phyloP scores from a whole-genome alignment of 164 flowering plant species.

The Kingdonia uniflora region DNA sequence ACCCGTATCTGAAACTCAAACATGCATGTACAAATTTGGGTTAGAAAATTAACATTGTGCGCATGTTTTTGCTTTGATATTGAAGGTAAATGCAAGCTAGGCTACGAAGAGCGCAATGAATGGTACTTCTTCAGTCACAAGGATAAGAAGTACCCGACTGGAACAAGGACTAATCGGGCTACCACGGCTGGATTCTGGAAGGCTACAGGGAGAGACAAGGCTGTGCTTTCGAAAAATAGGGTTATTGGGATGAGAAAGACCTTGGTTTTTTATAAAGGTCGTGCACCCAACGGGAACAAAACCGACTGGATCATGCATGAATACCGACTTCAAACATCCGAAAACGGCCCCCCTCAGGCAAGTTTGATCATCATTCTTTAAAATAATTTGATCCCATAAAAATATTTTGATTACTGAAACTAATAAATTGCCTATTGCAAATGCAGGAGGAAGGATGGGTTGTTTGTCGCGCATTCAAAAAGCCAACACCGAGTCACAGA shows the following conservation, averaged over 20 bases:
- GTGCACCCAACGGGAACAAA: slow-evolving; percentile 72
- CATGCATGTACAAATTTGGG: neutral
- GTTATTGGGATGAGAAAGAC: slow-evolving; percentile 80
- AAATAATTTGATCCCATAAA: neutral
- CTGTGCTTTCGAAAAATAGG: slow-evolving; percentile 47
- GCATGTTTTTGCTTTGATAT: neutral
- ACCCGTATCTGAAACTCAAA: neutral
- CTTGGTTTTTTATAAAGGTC: slow-evolving; percentile 72
- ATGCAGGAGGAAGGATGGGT: slow-evolving; percentile 98
- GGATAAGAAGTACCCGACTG: slow-evolving; percentile 76
- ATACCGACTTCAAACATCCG: slow-evolving; percentile 54
- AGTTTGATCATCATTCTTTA: slow-evolving; percentile 3
- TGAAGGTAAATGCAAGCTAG: slow-evolving; percentile 58
- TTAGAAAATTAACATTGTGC: neutral
- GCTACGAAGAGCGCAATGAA: slow-evolving; percentile 56
- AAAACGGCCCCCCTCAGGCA: slow-evolving; percentile 61
- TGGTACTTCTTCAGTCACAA: slow-evolving; percentile 89
- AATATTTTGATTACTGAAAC: neutral
- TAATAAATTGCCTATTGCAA: neutral
- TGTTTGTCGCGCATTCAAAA: slow-evolving; percentile 84
- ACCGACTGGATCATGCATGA: slow-evolving; percentile 87
- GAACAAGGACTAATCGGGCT: slow-evolving; percentile 68
- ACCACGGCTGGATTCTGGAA: slow-evolving; percentile 83
- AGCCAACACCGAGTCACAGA: slow-evolving; percentile 52
- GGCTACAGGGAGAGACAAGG: slow-evolving; percentile 80